Evolutionary conservation across 306 rosid genomes (phyloP).

Genomic region (Malus domestica): ASM211411v1 NC_041790.1:10165001-10165500

Average conservation of each 20-base stretch:
- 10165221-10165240: too few species aligned
- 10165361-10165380: background rate
- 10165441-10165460: too few species aligned
- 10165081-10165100: constrained; percentile 11
- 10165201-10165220: background rate
- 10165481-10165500: rapidly evolving
- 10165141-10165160: constrained; percentile 24
- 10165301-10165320: background rate
- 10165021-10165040: constrained; percentile 5
- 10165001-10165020: background rate
- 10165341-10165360: background rate
- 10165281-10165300: background rate
- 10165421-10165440: background rate
- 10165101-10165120: constrained; percentile 19
- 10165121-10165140: constrained; percentile 34
- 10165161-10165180: background rate
- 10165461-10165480: too few species aligned
- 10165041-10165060: constrained; percentile 3
- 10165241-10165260: background rate
- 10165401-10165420: background rate
- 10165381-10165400: background rate
- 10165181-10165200: background rate
- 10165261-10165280: background rate
- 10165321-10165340: background rate
- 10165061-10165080: background rate